Evolutionary conservation across 805 yeast species (phyloP).

Genomic region (Candida wancherniae): DNA sequence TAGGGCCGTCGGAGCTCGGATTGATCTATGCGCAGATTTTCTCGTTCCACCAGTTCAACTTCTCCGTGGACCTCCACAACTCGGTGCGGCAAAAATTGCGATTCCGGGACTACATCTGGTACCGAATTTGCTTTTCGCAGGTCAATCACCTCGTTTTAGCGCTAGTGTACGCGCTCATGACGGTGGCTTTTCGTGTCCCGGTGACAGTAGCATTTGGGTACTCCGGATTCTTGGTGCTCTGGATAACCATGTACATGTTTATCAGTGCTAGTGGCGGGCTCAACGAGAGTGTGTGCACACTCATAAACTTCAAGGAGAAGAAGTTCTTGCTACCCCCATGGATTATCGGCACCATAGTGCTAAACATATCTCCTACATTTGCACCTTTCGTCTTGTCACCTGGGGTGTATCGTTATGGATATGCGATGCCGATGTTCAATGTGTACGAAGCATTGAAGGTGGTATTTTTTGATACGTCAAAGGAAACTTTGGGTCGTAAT

Average conservation of each 20-base stretch:
- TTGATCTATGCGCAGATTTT: slow-evolving; percentile 29
- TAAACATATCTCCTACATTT: slow-evolving; percentile 29
- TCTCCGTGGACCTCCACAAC: slow-evolving; percentile 23
- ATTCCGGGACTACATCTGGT: slow-evolving; percentile 23
- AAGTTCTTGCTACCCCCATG: slow-evolving; percentile 23
- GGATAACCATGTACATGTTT: slow-evolving; percentile 29
- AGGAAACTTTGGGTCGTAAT: slow-evolving; percentile 28
- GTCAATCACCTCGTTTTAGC: slow-evolving; percentile 25
- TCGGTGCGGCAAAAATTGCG: slow-evolving; percentile 18
- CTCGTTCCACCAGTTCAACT: slow-evolving; percentile 33
- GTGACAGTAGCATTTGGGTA: slow-evolving; percentile 23
- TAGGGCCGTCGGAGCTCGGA: slow-evolving; percentile 33
- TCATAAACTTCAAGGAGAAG: slow-evolving; percentile 18
- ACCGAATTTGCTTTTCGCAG: slow-evolving; percentile 28
- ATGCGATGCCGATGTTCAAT: slow-evolving; percentile 34
- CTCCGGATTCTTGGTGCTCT: slow-evolving; percentile 30
- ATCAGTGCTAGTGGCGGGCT: slow-evolving; percentile 25
- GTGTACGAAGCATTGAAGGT: slow-evolving; percentile 29
- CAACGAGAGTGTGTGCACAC: slow-evolving; percentile 23
- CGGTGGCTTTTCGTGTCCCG: slow-evolving; percentile 30
- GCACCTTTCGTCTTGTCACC: slow-evolving; percentile 32
- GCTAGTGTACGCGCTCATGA: slow-evolving; percentile 26
- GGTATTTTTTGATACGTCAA: slow-evolving; percentile 31
- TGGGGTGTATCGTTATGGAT: slow-evolving; percentile 30
- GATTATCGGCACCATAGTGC: slow-evolving; percentile 27